A percentile compares a stretch with the other conserved stretches of the same genome.
phyloP scores from a whole-genome alignment of 2,329 filamentous ascomycete species.

The Nigrospora sphaerica region DNA sequence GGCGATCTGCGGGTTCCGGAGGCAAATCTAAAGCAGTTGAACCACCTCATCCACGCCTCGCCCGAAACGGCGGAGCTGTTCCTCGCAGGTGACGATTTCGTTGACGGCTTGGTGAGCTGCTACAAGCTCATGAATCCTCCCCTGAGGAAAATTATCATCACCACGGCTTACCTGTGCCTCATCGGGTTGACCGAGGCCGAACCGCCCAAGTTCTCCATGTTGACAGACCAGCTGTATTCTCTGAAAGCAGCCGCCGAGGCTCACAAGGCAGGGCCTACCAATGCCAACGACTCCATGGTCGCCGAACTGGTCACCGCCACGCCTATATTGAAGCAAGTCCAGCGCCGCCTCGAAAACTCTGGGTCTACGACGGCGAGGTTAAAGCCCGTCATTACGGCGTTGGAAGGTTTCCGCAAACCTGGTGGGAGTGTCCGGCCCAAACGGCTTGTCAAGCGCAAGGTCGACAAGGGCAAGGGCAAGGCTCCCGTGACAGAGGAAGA shows the following conservation, averaged over 20 bases:
- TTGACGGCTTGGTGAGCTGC: slow-evolving; percentile 65
- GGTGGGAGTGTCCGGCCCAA: slow-evolving; percentile 44
- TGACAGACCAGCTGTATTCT: slow-evolving; percentile 78
- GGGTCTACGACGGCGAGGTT: slow-evolving; percentile 46
- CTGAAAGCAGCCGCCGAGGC: slow-evolving; percentile 66
- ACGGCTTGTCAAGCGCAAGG: slow-evolving; percentile 42
- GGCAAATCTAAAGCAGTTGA: slow-evolving; percentile 48
- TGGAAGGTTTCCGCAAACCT: slow-evolving; percentile 53
- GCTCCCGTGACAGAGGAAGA: slow-evolving; percentile 28
- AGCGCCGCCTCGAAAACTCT: slow-evolving; percentile 42
- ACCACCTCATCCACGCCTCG: slow-evolving; percentile 56
- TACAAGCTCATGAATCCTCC: slow-evolving; percentile 58
- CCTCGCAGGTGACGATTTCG: slow-evolving; percentile 78
- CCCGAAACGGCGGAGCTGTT: slow-evolving; percentile 53
- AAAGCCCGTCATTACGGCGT: slow-evolving; percentile 51
- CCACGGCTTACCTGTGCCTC: slow-evolving; percentile 69
- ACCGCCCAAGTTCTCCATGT: slow-evolving; percentile 62
- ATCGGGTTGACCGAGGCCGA: slow-evolving; percentile 60
- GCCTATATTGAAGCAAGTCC: slow-evolving; percentile 60
- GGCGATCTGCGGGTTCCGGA: slow-evolving; percentile 50
- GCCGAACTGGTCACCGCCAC: slow-evolving; percentile 76
- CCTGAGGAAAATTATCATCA: slow-evolving; percentile 60
- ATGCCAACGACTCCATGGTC: slow-evolving; percentile 64
- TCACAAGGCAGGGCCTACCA: slow-evolving; percentile 48
- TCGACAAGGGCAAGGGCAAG: slow-evolving; percentile 69